Conservation (phyloP, 331 rosid species). For the Rhamnella rubrinervis region DNA sequence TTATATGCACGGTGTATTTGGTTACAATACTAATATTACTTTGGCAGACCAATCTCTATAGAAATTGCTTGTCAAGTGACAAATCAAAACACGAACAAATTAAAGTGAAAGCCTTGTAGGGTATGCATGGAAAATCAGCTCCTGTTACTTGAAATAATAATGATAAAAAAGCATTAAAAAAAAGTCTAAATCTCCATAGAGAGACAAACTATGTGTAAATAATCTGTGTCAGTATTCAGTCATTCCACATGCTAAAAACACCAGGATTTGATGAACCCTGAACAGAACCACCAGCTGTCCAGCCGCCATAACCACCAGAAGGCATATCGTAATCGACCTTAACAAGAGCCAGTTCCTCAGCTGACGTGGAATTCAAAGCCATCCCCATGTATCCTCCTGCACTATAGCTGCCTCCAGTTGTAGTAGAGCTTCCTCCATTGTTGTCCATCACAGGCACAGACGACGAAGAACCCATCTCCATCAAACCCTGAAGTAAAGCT, state of each 20-base stretch:
- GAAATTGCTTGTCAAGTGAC: neutral
- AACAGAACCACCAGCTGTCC: conserved; percentile 61
- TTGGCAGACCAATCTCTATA: too few species aligned
- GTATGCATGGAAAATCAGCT: conserved; percentile 10
- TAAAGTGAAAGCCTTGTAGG: conserved; percentile 1
- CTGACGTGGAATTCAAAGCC: conserved; percentile 43
- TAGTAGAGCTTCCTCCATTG: conserved; percentile 25
- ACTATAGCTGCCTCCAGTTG: conserved; percentile 31
- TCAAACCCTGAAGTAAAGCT: conserved; percentile 65
- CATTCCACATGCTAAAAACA: conserved; percentile 78
- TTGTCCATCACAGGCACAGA: conserved; percentile 42
- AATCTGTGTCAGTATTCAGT: conserved; percentile 22
- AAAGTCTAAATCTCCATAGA: neutral
- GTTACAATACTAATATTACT: too few species aligned
- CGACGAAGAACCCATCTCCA: conserved; percentile 55
- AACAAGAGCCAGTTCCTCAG: conserved; percentile 61
- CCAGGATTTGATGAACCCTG: conserved; percentile 47
- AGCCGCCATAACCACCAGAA: conserved; percentile 53
- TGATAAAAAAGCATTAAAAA: neutral
- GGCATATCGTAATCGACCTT: conserved; percentile 89
- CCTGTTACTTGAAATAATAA: neutral
- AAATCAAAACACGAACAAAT: neutral
- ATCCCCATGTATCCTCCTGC: conserved; percentile 44
- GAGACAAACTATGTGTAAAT: neutral
- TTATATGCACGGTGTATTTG: too few species aligned